Base-by-base conservation (phyloP, 2,329 filamentous ascomycete species). In the Aspergillus aculeatus region DNA sequence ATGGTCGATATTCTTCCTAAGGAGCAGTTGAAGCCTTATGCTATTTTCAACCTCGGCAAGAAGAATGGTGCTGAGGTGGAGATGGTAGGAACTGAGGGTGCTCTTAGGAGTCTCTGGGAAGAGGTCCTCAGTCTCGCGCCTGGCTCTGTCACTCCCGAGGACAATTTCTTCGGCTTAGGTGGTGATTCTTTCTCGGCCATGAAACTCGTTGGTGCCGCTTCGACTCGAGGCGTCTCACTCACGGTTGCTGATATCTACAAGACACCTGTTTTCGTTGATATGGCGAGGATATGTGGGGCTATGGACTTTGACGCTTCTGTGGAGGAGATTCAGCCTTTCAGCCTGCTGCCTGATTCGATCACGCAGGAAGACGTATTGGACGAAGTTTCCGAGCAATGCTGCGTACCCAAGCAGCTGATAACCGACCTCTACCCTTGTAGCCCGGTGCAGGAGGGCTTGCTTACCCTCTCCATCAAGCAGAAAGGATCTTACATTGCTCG, bases 141-240 rank as follows among this genome's bases (percentile, higher is more conserved):
- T 3, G 72, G 73, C 5, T 74, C 75, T 21, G 72, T 81, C 32
- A 76, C 75, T 7, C 72, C 71, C 1, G 75, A 80, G 53, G 79
- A 81, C 50, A 79, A 73, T 53, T 82, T 82, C 66, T 80, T 81
- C 62, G 73, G 74, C 1, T 68, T 80, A 3, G 80, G 80, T 29
- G 80, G 80, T 26, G 80, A 81, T 59, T 81, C 79, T 0, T 76
- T 81, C 60, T 75, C 75, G 21, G 79, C 79, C 4, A 81, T 82
- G 78, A 76, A 74, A 31, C 72, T 81, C 1, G 79, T 81, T 44
- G 73, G 73, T 4, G 74, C 75, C 35, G 74, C 76, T 26, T 72
- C 77, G 6, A 72, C 74, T 4, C 70, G 74, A 29, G 77, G 76
- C 4, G 69, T 81, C 12, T 62, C 71, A 1, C 68, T 81, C 10